A percentile compares a stretch with the other conserved stretches of the same genome.
Conservation (phyloP, 805 yeast genomes). For the Torulaspora franciscae region DNA sequence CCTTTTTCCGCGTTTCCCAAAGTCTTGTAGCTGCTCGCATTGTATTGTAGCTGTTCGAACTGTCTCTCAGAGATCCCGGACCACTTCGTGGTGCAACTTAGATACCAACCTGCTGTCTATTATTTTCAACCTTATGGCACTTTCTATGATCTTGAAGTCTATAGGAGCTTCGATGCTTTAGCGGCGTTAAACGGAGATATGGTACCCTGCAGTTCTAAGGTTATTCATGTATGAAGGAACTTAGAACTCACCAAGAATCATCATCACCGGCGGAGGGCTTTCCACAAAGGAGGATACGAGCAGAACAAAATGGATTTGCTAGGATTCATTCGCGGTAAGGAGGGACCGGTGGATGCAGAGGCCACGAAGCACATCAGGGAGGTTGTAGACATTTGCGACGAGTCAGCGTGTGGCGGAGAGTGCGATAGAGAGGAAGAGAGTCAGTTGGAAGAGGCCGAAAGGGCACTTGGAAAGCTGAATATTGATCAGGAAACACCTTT, state of each 20-base stretch:
- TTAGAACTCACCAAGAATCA: no score
- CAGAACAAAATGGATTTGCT: conserved; percentile 9
- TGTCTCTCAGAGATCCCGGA: neutral
- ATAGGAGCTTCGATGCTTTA: neutral
- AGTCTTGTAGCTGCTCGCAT: neutral
- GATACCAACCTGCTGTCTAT: neutral
- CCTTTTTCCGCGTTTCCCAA: neutral
- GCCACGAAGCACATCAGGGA: conserved; percentile 19
- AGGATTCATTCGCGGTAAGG: conserved; percentile 6
- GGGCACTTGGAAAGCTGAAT: conserved; percentile 23
- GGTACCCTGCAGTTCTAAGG: no score
- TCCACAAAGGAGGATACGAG: no score
- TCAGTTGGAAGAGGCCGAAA: conserved; percentile 28
- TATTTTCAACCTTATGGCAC: neutral
- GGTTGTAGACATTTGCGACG: conserved; percentile 23
- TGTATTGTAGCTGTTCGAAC: neutral
- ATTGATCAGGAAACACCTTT: conserved; percentile 41
- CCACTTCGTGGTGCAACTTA: neutral
- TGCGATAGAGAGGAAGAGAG: conserved; percentile 24
- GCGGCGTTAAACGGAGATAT: conserved; percentile 2
- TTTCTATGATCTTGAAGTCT: neutral
- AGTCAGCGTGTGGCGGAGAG: conserved; percentile 20
- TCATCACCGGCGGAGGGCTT: neutral
- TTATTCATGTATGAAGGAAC: no score
- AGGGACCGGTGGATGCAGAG: conserved; percentile 5